Percentiles rank a stretch among this genome's conserved stretches.
Evolutionary conservation across 2,329 filamentous ascomycete species (phyloP).

Genomic region (Saccharata proteae): DNA sequence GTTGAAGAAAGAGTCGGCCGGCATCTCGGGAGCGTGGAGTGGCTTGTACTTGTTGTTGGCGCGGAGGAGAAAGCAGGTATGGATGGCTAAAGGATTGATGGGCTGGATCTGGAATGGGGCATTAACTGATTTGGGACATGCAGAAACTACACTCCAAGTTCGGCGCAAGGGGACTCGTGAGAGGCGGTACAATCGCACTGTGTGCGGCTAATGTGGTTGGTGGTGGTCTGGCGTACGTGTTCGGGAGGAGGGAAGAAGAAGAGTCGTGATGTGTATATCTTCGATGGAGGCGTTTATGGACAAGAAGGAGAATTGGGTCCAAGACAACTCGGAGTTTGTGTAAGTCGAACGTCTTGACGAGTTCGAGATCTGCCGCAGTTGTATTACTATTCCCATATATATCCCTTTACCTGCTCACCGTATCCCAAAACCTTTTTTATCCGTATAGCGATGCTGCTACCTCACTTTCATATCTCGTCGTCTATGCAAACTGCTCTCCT

Average conservation of each 20-base stretch:
- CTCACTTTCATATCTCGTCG: too few relatives aligned
- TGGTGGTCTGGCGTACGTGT: slow-evolving; percentile 40
- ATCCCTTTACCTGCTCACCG: too few relatives aligned
- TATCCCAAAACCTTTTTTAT: too few relatives aligned
- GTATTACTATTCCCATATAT: too few relatives aligned
- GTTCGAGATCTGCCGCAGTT: too few relatives aligned
- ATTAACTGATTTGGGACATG: too few relatives aligned
- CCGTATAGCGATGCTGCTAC: too few relatives aligned
- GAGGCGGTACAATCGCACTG: slow-evolving; percentile 39
- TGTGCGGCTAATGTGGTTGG: slow-evolving; percentile 39
- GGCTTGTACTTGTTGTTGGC: slow-evolving; percentile 54
- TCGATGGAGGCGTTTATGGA: too few relatives aligned
- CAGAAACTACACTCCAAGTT: slow-evolving; percentile 35
- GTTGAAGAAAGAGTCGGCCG: slow-evolving; percentile 51
- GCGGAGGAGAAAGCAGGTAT: slow-evolving; percentile 39
- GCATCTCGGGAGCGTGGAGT: slow-evolving; percentile 52
- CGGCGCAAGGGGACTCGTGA: slow-evolving; percentile 37
- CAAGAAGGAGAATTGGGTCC: too few relatives aligned
- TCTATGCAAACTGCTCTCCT: too few relatives aligned
- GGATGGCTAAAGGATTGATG: slow-evolving; percentile 8
- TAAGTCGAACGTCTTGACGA: too few relatives aligned
- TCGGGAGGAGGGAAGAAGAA: slow-evolving; percentile 31
- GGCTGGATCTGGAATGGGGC: slow-evolving; percentile 1
- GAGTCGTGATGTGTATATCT: slow-evolving; percentile 9
- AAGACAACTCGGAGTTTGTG: too few relatives aligned